These are phyloP conservation scores for Phytophthora foliorum DNA, from an alignment of 352 stramenopile species.

Conservation along the genomic window DNA sequence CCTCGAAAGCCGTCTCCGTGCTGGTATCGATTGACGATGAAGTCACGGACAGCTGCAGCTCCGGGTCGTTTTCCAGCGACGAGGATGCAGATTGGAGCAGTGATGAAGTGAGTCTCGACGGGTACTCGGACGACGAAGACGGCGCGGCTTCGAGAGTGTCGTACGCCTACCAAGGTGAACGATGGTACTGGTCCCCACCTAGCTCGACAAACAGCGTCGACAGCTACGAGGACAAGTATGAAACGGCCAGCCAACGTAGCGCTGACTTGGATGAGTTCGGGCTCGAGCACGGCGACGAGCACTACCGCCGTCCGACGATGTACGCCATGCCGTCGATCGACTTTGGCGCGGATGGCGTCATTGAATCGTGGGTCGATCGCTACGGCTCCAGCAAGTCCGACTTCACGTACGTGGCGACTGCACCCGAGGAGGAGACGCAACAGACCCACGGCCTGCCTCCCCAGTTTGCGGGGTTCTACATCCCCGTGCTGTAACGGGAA, in stretches of 20 bases:
- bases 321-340: slow-evolving; percentile 42
- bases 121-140: slow-evolving; percentile 25
- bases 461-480: slow-evolving; percentile 36
- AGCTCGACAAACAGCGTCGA: slow-evolving; percentile 31
- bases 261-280: slow-evolving; percentile 35
- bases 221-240: slow-evolving; percentile 38
- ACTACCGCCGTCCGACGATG: slow-evolving; percentile 39
- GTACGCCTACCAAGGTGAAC: slow-evolving; percentile 30
- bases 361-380: slow-evolving; percentile 40
- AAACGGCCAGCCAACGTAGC: slow-evolving; percentile 30
- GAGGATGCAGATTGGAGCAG: slow-evolving; percentile 37
- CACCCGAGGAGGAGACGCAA: slow-evolving; percentile 17
- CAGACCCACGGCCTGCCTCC: slow-evolving; percentile 1
- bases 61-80: slow-evolving; percentile 33
- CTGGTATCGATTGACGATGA: slow-evolving; percentile 25
- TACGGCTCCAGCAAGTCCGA: slow-evolving; percentile 37
- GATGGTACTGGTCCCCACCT: slow-evolving; percentile 39
- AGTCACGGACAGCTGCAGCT: slow-evolving; percentile 43
- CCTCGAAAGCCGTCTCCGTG: slow-evolving; percentile 22
- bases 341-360: slow-evolving; percentile 16
- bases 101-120: slow-evolving; percentile 36
- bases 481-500: slow-evolving; percentile 31
- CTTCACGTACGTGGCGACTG: slow-evolving; percentile 39
- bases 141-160: background rate
- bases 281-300: slow-evolving; percentile 23